These are phyloP conservation scores for Fusarium xyrophilum DNA, from an alignment of 2,329 filamentous ascomycete species.

Conservation along the genomic window DNA sequence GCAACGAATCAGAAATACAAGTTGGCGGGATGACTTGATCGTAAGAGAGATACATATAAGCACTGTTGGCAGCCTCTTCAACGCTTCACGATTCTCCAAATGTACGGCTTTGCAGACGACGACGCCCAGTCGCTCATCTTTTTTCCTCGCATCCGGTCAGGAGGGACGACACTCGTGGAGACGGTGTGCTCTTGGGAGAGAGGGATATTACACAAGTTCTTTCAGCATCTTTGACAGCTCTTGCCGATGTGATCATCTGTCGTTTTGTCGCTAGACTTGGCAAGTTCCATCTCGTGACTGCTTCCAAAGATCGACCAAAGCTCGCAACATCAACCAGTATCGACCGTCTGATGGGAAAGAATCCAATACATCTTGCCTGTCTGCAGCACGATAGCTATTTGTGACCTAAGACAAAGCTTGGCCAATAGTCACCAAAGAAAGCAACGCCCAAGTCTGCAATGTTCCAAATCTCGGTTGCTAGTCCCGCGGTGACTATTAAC, in stretches of 20 bases:
- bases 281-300: constrained; percentile 28
- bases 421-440: not conserved
- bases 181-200: not conserved
- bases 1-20: constrained; percentile 32
- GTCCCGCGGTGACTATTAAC: too few relatives aligned
- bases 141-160: not conserved
- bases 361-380: not conserved
- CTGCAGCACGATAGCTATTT: not conserved
- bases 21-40: too few relatives aligned
- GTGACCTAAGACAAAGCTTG: not conserved
- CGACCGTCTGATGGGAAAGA: not conserved
- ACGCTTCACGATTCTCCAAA: not conserved
- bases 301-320: not conserved
- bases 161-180: not conserved
- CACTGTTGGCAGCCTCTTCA: too few relatives aligned
- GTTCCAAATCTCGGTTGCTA: too few relatives aligned
- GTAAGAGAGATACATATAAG: too few relatives aligned
- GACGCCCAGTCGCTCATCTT: not conserved
- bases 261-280: constrained; percentile 5
- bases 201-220: not conserved
- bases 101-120: not conserved
- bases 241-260: not conserved
- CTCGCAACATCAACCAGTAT: not conserved
- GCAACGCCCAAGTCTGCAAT: too few relatives aligned
- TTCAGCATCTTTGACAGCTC: not conserved